Evolutionary conservation across 495 filamentous ascomycete genomes (phyloP).

Genomic region (Neurospora sp.): DNA sequence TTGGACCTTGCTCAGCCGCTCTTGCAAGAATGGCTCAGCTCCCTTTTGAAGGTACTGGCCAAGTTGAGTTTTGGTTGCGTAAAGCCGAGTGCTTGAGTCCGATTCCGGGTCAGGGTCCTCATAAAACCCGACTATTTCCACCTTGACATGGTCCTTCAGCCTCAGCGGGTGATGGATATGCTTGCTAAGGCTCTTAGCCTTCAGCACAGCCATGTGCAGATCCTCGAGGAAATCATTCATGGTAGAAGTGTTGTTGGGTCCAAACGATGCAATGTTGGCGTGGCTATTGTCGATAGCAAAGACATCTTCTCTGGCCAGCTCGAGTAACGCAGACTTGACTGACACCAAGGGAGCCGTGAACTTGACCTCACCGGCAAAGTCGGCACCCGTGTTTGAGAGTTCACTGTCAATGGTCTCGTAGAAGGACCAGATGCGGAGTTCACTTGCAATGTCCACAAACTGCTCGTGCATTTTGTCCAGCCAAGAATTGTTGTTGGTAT

Average conservation of each 20-base stretch:
- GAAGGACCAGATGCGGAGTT: slow-evolving; percentile 58
- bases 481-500: slow-evolving; percentile 24
- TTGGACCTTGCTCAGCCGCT: slow-evolving; percentile 27
- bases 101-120: slow-evolving; percentile 39
- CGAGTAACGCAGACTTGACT: slow-evolving; percentile 48
- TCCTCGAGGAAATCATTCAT: slow-evolving; percentile 41
- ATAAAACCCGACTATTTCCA: slow-evolving; percentile 54
- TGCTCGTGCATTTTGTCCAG: slow-evolving; percentile 42
- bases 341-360: slow-evolving; percentile 51
- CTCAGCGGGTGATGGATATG: slow-evolving; percentile 33
- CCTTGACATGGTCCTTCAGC: slow-evolving; percentile 41
- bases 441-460: slow-evolving; percentile 49
- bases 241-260: slow-evolving; percentile 37
- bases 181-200: slow-evolving; percentile 30
- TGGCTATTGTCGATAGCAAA: slow-evolving; percentile 48
- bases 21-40: slow-evolving; percentile 30
- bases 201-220: slow-evolving; percentile 32
- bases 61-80: slow-evolving; percentile 35
- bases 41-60: slow-evolving; percentile 39
- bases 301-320: slow-evolving; percentile 46
- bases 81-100: slow-evolving; percentile 11
- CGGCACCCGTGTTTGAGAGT: slow-evolving; percentile 32
- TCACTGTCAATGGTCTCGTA: slow-evolving; percentile 54
- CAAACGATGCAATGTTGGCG: slow-evolving; percentile 46
- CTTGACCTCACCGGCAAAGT: slow-evolving; percentile 22